Base-by-base conservation (phyloP, 2,329 filamentous ascomycete genomes). In the Diplodia corticola region DNA sequence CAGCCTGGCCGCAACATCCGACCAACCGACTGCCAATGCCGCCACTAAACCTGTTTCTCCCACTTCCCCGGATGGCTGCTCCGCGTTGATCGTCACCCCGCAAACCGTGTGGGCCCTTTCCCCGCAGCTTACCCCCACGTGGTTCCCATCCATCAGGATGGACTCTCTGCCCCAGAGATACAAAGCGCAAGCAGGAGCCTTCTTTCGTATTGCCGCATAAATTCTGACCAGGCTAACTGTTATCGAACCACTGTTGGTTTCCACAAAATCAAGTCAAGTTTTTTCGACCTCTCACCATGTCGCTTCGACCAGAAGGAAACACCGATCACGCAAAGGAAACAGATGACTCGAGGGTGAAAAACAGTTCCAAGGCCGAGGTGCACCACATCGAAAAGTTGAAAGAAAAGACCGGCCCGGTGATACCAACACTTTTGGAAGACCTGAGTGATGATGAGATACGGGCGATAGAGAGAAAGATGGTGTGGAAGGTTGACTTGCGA, bases 401-500 rank as follows among this genome's bases (percentile, higher is more conserved):
- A 24, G 28, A 20, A 1, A 15, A n/a, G 15, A 10, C 20, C 10
- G 30, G 30, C 51, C 30, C 26, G 2, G n/a, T 6, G 37, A 44
- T 61, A 5, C 57, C 57, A 22, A 2, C 44, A 10, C 44, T 49
- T 20, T 13, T 61, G 26, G 10, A 61, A 17, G 48, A 67, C 30
- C 64, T 73, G 10, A 68, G 68, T 1, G 67, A 67, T 3, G 71
- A 72, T 44, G 72, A 73, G 57, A 59, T 70, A 51, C 65, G 67
- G 15, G 69, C 3, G 3, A n/a, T 71, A 40, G 70, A 69, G 55
- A 70, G 65, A 59, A 71, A 66, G 49, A 53, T 71, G 67, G 24
- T 67, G 17, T 48, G 50, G 17, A 71, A 68, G 64, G 70, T 71
- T 53, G 70, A 71, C 40, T 48, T 67, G 26, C 64, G 70, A 12